Evolutionary conservation across 495 filamentous ascomycete genomes (phyloP).

Genomic region (Pseudomonodictys pantanalensis): DNA sequence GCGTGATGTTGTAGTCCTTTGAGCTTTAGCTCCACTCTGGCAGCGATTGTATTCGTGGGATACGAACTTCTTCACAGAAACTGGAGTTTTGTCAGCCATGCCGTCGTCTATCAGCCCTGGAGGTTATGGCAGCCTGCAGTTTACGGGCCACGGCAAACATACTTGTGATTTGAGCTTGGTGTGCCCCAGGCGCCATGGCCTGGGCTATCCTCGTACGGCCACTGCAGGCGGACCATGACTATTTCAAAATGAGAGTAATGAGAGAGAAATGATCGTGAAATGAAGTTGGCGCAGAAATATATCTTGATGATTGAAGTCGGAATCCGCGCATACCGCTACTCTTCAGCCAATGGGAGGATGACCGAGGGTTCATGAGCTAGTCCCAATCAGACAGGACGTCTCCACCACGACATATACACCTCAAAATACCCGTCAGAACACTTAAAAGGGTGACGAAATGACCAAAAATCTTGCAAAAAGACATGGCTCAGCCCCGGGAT

Average conservation of each 20-base stretch:
- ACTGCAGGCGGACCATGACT: constrained; percentile 4
- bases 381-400: background rate
- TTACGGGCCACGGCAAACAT: constrained; percentile 2
- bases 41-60: background rate
- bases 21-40: background rate
- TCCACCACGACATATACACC: background rate
- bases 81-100: constrained; percentile 3
- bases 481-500: background rate
- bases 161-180: constrained; percentile 28
- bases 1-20: constrained; percentile 54
- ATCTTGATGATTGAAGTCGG: background rate
- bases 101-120: background rate
- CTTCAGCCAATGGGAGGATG: background rate
- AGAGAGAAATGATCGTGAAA: background rate
- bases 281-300: background rate
- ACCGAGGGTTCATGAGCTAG: background rate
- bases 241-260: background rate
- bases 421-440: no score
- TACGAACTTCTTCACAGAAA: constrained; percentile 33
- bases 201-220: constrained; percentile 17
- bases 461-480: background rate
- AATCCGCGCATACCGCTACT: background rate
- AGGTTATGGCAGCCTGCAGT: no score
- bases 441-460: no score
- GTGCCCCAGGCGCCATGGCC: constrained; percentile 16